phyloP scores from a whole-genome alignment of 176 grass and related monocot genomes.

The Avena atlantica region DNA sequence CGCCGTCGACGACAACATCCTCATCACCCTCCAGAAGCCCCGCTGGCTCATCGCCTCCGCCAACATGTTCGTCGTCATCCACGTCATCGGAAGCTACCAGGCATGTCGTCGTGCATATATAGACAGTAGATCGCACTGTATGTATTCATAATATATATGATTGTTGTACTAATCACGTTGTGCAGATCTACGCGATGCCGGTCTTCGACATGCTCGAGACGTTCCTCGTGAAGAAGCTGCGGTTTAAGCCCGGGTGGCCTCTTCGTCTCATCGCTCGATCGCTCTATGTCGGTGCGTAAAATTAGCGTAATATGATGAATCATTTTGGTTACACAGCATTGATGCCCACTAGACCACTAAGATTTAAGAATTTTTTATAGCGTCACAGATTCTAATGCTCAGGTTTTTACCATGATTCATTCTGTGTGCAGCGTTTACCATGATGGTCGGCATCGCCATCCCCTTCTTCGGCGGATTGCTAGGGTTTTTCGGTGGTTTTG shows the following conservation, averaged over 20 bases:
- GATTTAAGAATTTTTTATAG: no score
- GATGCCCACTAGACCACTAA: no score
- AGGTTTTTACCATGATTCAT: not conserved
- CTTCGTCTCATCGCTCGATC: constrained; percentile 51
- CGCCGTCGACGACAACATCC: constrained; percentile 72
- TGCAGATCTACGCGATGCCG: constrained; percentile 67
- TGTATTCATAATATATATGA: not conserved
- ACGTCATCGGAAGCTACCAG: constrained; percentile 85
- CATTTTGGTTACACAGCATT: no score
- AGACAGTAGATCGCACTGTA: not conserved
- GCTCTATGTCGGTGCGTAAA: constrained; percentile 51
- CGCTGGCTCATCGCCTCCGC: constrained; percentile 69
- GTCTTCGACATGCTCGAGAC: constrained; percentile 76
- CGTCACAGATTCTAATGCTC: not conserved
- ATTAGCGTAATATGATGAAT: not conserved
- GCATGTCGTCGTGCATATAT: not conserved
- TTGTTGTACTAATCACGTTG: not conserved
- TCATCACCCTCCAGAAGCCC: constrained; percentile 75
- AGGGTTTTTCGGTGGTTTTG: constrained; percentile 67
- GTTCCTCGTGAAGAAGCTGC: constrained; percentile 61
- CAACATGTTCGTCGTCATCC: constrained; percentile 73
- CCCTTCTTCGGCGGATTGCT: constrained; percentile 65
- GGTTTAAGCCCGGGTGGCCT: constrained; percentile 45
- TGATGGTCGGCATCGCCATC: constrained; percentile 42
- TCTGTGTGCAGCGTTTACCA: constrained; percentile 43